Conservation (phyloP, 306 rosid genomes). For the Lagenaria siceraria region DNA sequence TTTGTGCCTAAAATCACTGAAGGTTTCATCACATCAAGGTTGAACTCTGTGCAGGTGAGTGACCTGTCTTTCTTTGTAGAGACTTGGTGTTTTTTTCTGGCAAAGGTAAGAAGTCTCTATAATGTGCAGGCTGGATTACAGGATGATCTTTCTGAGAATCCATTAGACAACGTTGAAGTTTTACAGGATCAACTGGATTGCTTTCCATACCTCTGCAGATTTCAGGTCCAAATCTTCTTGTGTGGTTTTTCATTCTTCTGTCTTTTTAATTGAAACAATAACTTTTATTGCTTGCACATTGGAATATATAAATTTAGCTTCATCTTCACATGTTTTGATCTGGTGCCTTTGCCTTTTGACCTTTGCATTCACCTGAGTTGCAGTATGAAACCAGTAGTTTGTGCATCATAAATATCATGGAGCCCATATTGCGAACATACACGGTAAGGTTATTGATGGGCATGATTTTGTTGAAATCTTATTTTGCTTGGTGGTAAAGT, state of each 20-base stretch:
- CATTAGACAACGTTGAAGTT: constrained; percentile 93
- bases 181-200: constrained; percentile 98
- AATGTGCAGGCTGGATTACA: constrained; percentile 63
- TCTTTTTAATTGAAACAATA: neutral
- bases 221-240: constrained; percentile 46
- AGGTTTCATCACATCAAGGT: constrained; percentile 88
- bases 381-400: constrained; percentile 95
- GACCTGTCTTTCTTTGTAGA: constrained; percentile 11
- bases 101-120: constrained; percentile 11
- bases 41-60: constrained; percentile 88
- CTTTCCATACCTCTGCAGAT: constrained; percentile 88
- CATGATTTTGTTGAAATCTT: neutral
- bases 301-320: neutral
- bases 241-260: neutral
- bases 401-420: constrained; percentile 77
- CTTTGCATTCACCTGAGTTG: constrained; percentile 18
- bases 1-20: constrained; percentile 97
- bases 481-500: neutral
- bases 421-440: constrained; percentile 81
- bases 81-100: constrained; percentile 3
- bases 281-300: neutral
- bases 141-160: constrained; percentile 95
- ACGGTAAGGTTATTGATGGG: constrained; percentile 42
- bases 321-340: constrained; percentile 1
- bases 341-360: neutral